phyloP scores from a whole-genome alignment of 192 early-diverging fungal genomes.

The Chytriomyces confervae region DNA sequence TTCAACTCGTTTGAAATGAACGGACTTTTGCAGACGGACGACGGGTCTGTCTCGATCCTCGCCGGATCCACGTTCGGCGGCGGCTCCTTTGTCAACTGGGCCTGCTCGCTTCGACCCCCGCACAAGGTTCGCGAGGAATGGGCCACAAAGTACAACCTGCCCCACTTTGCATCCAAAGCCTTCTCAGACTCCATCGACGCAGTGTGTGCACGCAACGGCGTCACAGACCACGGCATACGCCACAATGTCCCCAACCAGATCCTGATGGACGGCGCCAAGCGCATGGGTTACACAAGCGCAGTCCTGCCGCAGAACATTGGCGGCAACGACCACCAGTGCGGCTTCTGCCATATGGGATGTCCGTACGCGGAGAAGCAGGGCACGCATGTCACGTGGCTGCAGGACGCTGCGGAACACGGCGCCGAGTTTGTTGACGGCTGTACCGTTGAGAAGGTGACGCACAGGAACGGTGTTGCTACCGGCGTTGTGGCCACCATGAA shows the following conservation, averaged over 20 bases:
- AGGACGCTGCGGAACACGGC: conserved; percentile 68
- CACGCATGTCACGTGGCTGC: conserved; percentile 68
- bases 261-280: conserved; percentile 71
- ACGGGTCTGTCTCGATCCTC: conserved; percentile 60
- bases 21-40: conserved; percentile 53
- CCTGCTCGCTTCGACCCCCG: conserved; percentile 53
- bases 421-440: conserved; percentile 65
- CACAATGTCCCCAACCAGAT: conserved; percentile 71
- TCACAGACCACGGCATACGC: conserved; percentile 54
- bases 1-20: conserved; percentile 62
- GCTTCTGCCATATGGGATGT: conserved; percentile 73
- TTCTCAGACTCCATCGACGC: conserved; percentile 61
- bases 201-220: conserved; percentile 62
- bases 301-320: conserved; percentile 74
- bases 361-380: conserved; percentile 74
- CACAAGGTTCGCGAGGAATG: conserved; percentile 75
- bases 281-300: conserved; percentile 61
- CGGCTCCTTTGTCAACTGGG: conserved; percentile 75
- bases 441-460: conserved; percentile 61
- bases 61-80: conserved; percentile 68
- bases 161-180: conserved; percentile 62
- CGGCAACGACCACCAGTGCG: conserved; percentile 58
- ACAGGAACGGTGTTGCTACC: conserved; percentile 57
- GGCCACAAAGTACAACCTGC: conserved; percentile 63
- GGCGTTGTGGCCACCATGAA: conserved; percentile 56